Percentiles rank a stretch among this genome's conserved stretches.
Conservation (phyloP, 345 rosid species). For the Stellera chamaejasme region DNA sequence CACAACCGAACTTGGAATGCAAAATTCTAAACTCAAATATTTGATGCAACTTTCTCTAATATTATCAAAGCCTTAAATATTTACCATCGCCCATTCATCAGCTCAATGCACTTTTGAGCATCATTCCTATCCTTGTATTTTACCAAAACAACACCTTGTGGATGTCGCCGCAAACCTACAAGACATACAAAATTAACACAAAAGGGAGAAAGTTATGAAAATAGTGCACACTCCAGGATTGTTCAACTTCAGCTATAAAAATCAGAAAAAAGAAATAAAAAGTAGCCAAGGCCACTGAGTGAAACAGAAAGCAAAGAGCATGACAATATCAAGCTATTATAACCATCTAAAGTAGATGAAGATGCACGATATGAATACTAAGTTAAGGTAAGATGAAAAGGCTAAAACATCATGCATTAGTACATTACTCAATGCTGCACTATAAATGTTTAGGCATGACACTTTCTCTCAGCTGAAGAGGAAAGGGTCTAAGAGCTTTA, state of each 20-base stretch:
- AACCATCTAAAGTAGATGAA: too few species aligned
- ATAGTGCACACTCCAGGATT: background rate
- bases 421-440: too few species aligned
- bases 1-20: background rate
- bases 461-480: too few species aligned
- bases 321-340: too few species aligned
- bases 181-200: background rate
- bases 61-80: background rate
- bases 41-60: background rate
- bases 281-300: background rate
- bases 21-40: background rate
- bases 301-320: too few species aligned
- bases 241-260: too few species aligned
- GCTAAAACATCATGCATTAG: too few species aligned
- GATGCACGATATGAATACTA: too few species aligned
- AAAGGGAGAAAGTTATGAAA: background rate
- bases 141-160: constrained; percentile 85
- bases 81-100: constrained; percentile 97
- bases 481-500: too few species aligned
- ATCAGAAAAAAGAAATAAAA: too few species aligned
- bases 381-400: too few species aligned
- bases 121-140: constrained; percentile 81
- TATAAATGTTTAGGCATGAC: too few species aligned
- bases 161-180: constrained; percentile 85
- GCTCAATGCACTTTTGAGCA: constrained; percentile 78